phyloP scores from a whole-genome alignment of 805 yeast species.

The Yamadazyma sp. region DNA sequence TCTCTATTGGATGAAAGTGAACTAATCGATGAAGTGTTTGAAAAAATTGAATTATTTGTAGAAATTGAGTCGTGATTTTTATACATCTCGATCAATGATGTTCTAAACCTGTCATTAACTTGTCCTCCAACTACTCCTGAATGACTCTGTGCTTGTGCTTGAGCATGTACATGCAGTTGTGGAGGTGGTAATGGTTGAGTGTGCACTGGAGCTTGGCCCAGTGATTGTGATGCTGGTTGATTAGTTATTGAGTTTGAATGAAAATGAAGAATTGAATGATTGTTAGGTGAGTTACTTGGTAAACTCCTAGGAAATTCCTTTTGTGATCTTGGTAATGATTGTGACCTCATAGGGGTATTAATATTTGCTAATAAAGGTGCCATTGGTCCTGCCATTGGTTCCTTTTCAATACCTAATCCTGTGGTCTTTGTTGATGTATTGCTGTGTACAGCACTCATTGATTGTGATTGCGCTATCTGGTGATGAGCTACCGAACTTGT shows the following conservation, averaged over 20 bases:
- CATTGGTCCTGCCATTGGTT: slow-evolving; percentile 2
- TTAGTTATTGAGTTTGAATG: too few species aligned
- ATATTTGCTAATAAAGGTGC: not conserved
- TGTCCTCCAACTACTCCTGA: slow-evolving; percentile 4
- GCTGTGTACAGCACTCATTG: too few species aligned
- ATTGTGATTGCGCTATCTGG: too few species aligned
- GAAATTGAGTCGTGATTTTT: slow-evolving; percentile 15
- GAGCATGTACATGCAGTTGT: slow-evolving; percentile 12
- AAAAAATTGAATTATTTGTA: slow-evolving; percentile 28
- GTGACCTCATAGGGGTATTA: not conserved
- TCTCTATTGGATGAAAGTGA: slow-evolving; percentile 24
- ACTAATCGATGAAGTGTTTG: slow-evolving; percentile 34
- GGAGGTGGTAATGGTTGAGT: too few species aligned
- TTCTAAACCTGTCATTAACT: slow-evolving; percentile 30
- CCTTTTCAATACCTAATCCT: too few species aligned
- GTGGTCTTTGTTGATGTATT: too few species aligned
- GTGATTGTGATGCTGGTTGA: too few species aligned
- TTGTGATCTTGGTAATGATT: not conserved
- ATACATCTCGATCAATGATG: slow-evolving; percentile 32
- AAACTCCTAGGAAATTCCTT: slow-evolving; percentile 15
- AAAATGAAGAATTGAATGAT: too few species aligned
- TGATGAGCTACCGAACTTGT: too few species aligned
- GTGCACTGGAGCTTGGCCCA: too few species aligned
- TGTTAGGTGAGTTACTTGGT: slow-evolving; percentile 5
- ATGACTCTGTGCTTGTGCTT: too few species aligned